Evolutionary conservation across 1,284 basidiomycete genomes (phyloP), one percentile per base, ranked within the genome.

Genomic region (Psilocybe mexicana): DNA sequence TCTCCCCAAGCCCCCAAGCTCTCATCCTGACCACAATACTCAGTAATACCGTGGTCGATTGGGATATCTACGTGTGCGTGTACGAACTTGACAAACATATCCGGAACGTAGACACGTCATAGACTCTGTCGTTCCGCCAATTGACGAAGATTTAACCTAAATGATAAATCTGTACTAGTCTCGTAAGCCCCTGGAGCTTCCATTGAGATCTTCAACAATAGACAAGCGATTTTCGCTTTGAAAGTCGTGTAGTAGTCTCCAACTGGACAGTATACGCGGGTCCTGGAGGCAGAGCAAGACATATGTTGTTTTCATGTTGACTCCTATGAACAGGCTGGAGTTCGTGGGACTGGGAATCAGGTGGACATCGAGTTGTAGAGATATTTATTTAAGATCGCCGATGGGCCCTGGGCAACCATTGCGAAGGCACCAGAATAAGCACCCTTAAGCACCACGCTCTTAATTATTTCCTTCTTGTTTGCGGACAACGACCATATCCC

Each of bases 391-490:
- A 45, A 54, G 55, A 60, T 61, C 52, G 57, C 57, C 58, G 57
- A 59, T 57, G 52, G 55, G 50, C 43, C 59, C 67, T 68, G 64
- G 65, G 67, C 67, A 70, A 70, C 69, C 65, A 71, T 67, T 69
- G 66, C 61, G 68, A 64, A 60, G 63, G 63, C 45, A 55, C 57
- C 61, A 61, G 59, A 63, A 61, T 61, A 46, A 63, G 60, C 59
- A 59, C 59, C 62, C 60, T 57, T 61, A 46, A 63, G 60, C 59
- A 59, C 59, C 62, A 61, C 59, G 62, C 62, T 45, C 52, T 54
- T 59, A 62, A 58, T 55, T 60, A 52, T 56, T 61, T 52, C 52
- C 52, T 52, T 47, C 54, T 60, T 60, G 51, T 52, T 59, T 57
- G 30, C 59, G 52, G 46, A 61, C 52, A 56, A 62, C 52, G 43